Evolutionary conservation across 2,329 filamentous ascomycete genomes (phyloP).

Genomic region (Colletotrichum magnum): DNA sequence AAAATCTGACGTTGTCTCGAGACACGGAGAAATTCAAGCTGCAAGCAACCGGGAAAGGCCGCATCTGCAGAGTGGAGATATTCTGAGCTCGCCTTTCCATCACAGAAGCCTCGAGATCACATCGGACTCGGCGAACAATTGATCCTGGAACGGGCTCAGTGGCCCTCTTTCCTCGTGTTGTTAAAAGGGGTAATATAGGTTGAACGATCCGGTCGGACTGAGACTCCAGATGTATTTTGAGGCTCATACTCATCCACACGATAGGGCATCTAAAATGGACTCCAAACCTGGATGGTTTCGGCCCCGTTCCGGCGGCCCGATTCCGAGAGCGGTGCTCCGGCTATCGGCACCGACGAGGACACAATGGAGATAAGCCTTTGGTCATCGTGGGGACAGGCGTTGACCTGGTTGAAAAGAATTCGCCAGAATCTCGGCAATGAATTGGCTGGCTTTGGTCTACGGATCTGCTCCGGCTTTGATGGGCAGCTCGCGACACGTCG

Average conservation of each 20-base stretch:
- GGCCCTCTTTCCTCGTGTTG: not conserved
- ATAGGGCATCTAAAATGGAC: not conserved
- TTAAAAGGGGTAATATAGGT: not conserved
- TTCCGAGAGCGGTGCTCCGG: not conserved
- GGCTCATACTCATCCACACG: not conserved
- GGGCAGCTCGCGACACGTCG: not conserved
- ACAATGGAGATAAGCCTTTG: not conserved
- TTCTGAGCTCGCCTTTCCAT: not conserved
- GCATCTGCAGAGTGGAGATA: not conserved
- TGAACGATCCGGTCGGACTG: not conserved
- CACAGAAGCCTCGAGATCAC: no score
- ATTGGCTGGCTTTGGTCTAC: not conserved
- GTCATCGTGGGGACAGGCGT: not conserved
- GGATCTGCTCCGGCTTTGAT: not conserved
- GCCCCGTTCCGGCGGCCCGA: not conserved
- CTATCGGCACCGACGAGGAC: constrained; percentile 1
- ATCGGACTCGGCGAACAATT: no score
- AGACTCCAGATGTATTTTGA: not conserved
- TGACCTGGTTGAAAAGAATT: not conserved
- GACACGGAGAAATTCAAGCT: not conserved
- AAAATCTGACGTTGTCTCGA: not conserved
- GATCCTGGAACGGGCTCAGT: no score
- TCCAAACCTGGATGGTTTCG: constrained; percentile 10
- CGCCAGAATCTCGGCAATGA: not conserved
- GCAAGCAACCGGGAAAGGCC: not conserved